phyloP scores from a whole-genome alignment of 345 rosid genomes.

The Trapa bicornis region DNA sequence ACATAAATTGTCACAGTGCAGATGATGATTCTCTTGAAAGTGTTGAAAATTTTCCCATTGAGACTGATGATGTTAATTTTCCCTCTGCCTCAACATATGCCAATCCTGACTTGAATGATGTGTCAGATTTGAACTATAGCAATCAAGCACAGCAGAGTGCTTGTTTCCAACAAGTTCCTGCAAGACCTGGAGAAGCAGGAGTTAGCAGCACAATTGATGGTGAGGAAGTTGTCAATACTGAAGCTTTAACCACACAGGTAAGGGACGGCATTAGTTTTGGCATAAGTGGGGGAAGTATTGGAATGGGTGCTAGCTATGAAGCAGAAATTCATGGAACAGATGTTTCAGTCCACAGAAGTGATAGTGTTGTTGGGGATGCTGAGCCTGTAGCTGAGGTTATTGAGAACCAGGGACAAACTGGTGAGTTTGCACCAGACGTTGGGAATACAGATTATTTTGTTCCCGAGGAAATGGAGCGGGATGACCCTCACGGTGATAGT shows the following conservation, averaged over 20 bases:
- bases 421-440: slow-evolving; percentile 86
- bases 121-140: slow-evolving; percentile 82
- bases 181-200: slow-evolving; percentile 72
- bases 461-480: slow-evolving; percentile 65
- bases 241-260: slow-evolving; percentile 77
- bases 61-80: slow-evolving; percentile 65
- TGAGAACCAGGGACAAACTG: slow-evolving; percentile 96
- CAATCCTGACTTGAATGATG: slow-evolving; percentile 72
- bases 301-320: slow-evolving; percentile 99
- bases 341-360: slow-evolving; percentile 70
- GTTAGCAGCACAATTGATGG: slow-evolving; percentile 93
- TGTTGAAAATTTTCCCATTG: slow-evolving; percentile 86
- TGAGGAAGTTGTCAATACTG: slow-evolving; percentile 84
- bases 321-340: slow-evolving; percentile 98
- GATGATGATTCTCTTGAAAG: slow-evolving; percentile 94
- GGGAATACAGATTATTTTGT: slow-evolving; percentile 81
- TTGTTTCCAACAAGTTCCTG: slow-evolving; percentile 61
- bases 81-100: slow-evolving; percentile 66
- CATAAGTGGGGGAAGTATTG: slow-evolving; percentile 96
- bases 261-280: slow-evolving; percentile 90
- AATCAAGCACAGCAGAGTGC: slow-evolving; percentile 96
- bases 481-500: slow-evolving; percentile 78
- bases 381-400: slow-evolving; percentile 80
- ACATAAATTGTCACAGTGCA: slow-evolving; percentile 57
- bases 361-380: slow-evolving; percentile 81